These are phyloP conservation scores for Colletotrichum aenigma DNA, from an alignment of 2,329 filamentous ascomycete species.

Conservation along the genomic window DNA sequence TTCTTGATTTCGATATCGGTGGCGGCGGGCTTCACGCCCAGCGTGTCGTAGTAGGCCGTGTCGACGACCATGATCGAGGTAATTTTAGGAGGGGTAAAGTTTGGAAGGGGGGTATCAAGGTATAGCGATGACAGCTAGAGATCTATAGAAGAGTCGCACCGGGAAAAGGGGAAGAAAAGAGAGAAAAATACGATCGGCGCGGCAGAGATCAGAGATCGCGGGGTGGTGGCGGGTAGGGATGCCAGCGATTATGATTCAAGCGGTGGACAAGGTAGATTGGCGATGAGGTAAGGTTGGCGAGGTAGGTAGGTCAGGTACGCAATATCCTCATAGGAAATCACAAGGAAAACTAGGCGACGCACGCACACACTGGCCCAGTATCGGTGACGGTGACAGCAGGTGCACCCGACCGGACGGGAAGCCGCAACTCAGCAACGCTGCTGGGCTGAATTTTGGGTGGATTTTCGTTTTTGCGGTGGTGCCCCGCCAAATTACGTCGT, in stretches of 20 bases:
- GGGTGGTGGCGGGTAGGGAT: background rate
- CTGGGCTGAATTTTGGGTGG: background rate
- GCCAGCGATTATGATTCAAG: background rate
- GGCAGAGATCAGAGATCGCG: background rate
- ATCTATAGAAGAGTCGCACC: background rate
- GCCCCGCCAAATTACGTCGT: slow-evolving; percentile 26
- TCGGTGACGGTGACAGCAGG: background rate
- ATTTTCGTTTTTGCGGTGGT: slow-evolving; percentile 22
- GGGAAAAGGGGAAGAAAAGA: background rate
- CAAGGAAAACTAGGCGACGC: background rate
- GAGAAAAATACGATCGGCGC: background rate
- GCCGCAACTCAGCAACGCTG: background rate
- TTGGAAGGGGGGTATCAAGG: background rate
- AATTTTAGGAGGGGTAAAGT: background rate
- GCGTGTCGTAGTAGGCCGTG: slow-evolving; percentile 85
- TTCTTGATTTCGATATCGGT: slow-evolving; percentile 96
- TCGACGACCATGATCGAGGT: slow-evolving; percentile 78
- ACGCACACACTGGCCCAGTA: background rate
- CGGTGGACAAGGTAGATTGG: background rate
- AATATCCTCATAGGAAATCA: background rate
- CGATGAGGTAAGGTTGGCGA: background rate
- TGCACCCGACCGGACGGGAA: background rate
- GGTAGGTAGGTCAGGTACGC: background rate
- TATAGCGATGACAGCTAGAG: background rate
- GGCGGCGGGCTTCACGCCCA: slow-evolving; percentile 84